Evolutionary conservation across 2,329 filamentous ascomycete species (phyloP), one percentile per base, ranked within the genome.

Genomic region (Aureobasidium sp.): DNA sequence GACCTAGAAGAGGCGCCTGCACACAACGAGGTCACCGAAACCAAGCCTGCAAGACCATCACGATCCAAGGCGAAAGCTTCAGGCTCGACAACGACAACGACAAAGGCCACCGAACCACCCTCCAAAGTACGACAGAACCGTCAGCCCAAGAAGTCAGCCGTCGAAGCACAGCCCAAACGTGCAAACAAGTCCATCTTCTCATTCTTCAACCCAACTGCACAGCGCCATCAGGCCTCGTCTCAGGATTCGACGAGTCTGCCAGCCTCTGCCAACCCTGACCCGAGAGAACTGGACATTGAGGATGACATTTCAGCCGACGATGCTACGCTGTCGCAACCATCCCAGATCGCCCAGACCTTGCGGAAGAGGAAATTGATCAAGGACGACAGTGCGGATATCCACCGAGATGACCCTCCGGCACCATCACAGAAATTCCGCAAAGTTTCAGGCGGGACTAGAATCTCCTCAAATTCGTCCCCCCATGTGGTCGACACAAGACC

Each of bases 401-500:
- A 24, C 9, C 12, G 9, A 15, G 24, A 29, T 13, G 55, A 13
- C 17, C 37, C 36, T 17, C 62, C 67, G 13, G 50, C 67, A 15
- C 44, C 68, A 9, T 75, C 77, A 34, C 78, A 79, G 64, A 79
- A 78, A 66, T 81, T 80, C 47, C 70, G 77, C 9, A 77, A 76
- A 59, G 72, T 74, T 13, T 67, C 69, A 32, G 71, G 66, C 62
- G 74, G 72, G 24, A 65, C 69, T 41, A 74, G 71, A 20, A 66
- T 72, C 13, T 67, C 74, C 1, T 68, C 73, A 9, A 69, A 68
- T 51, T 64, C 56, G 26, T 65, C 36, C 60, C 63, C 63, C 24
- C 37, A 43, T 52, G 72, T 67, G 53, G 79, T 84, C 39, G 87
- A 91, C 66, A 75, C 80, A 53, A 83, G 88, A 59, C 92, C 93